Conservation (phyloP, 108 stramenopile genomes). For the Fragilariopsis cylindrus region DNA sequence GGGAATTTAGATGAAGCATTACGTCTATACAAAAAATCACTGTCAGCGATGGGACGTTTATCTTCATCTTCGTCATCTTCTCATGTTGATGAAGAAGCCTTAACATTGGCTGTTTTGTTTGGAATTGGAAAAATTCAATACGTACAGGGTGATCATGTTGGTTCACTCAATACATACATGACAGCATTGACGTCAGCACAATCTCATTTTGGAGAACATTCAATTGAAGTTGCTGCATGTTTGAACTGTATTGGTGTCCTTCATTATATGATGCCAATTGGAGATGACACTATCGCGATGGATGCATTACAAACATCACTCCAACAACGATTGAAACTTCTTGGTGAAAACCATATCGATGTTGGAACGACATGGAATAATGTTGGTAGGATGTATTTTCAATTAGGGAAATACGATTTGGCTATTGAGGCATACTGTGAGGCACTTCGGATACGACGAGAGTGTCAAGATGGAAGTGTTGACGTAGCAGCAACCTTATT, state of each 20-base stretch:
- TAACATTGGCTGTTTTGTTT: slow-evolving; percentile 34
- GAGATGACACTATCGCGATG: slow-evolving; percentile 32
- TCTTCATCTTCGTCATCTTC: background rate
- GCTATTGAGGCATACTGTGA: slow-evolving; percentile 49
- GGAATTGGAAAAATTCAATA: slow-evolving; percentile 42
- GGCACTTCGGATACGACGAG: slow-evolving; percentile 50
- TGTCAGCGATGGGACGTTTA: slow-evolving; percentile 14
- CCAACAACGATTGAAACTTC: slow-evolving; percentile 20
- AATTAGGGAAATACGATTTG: slow-evolving; percentile 34
- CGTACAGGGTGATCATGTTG: slow-evolving; percentile 24
- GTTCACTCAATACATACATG: slow-evolving; percentile 37
- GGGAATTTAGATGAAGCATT: slow-evolving; percentile 36
- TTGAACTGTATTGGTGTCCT: slow-evolving; percentile 59
- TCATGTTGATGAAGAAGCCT: slow-evolving; percentile 13
- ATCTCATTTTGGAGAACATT: slow-evolving; percentile 28
- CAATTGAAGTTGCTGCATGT: slow-evolving; percentile 47
- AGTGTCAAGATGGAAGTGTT: slow-evolving; percentile 31
- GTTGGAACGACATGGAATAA: slow-evolving; percentile 63
- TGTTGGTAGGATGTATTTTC: slow-evolving; percentile 50
- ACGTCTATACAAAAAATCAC: slow-evolving; percentile 26
- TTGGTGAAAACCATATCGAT: slow-evolving; percentile 43
- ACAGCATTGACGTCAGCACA: slow-evolving; percentile 30
- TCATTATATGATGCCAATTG: slow-evolving; percentile 38
- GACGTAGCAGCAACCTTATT: slow-evolving; percentile 64
- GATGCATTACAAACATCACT: slow-evolving; percentile 31